Evolutionary conservation across 2,329 filamentous ascomycete species (phyloP).

Genomic region (Diaporthe sp.): DNA sequence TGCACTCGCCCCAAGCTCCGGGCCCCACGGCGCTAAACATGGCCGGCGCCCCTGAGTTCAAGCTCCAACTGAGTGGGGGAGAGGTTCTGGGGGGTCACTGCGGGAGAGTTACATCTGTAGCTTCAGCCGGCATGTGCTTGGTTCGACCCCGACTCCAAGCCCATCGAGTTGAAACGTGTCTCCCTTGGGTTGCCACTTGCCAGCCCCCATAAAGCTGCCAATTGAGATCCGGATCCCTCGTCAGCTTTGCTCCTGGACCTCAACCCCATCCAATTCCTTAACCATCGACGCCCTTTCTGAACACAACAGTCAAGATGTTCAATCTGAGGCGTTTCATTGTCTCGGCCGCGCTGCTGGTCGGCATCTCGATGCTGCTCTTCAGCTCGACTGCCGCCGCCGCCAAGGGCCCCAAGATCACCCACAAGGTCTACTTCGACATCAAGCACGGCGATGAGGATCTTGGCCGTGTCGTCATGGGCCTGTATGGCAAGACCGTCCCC

Average conservation of each 20-base stretch:
- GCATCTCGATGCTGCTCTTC: slow-evolving; percentile 81
- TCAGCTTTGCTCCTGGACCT: slow-evolving; percentile 6
- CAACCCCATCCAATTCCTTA: slow-evolving; percentile 10
- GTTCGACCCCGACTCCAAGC: slow-evolving; percentile 19
- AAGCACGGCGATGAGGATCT: slow-evolving; percentile 80
- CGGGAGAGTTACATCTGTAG: slow-evolving; percentile 34
- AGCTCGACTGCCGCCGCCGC: slow-evolving; percentile 79
- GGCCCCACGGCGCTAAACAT: slow-evolving; percentile 23
- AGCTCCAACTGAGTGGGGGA: slow-evolving; percentile 20
- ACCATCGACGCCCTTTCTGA: slow-evolving; percentile 10
- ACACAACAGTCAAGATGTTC: slow-evolving; percentile 72
- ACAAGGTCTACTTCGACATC: slow-evolving; percentile 94
- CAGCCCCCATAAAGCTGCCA: slow-evolving; percentile 36
- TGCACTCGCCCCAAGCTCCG: background rate
- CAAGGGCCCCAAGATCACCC: slow-evolving; percentile 94
- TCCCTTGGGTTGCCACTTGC: slow-evolving; percentile 32
- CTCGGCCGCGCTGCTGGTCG: slow-evolving; percentile 81
- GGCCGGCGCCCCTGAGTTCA: slow-evolving; percentile 35
- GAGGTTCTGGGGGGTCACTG: slow-evolving; percentile 10
- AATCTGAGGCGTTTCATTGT: slow-evolving; percentile 78
- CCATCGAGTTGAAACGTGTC: slow-evolving; percentile 40
- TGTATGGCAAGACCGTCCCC: slow-evolving; percentile 90
- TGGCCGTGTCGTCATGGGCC: slow-evolving; percentile 83
- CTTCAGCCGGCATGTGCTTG: slow-evolving; percentile 38
- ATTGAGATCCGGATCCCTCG: slow-evolving; percentile 17